Base-by-base conservation (phyloP, 1,284 basidiomycete genomes). In the Cryptococcus depauperatus region DNA sequence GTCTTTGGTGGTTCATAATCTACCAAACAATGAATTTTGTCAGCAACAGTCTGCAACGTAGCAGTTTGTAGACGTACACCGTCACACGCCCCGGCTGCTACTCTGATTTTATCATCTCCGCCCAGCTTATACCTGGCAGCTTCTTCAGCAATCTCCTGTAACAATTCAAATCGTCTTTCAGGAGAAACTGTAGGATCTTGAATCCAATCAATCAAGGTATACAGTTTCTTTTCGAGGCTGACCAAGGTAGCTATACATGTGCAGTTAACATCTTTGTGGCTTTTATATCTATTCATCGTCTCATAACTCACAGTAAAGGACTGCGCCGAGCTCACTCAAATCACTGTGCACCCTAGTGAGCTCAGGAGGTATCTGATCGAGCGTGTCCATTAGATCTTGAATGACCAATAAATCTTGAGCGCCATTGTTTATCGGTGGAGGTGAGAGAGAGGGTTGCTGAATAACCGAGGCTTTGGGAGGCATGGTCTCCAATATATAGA, bases 21-120 rank as follows among this genome's bases (percentile, higher is more conserved):
- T 80, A 30, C 26, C 7, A 18, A 19, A 7, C 33, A 38, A 21
- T 8, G 16, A 19, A 35, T 33, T 13, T 34, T 18, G 16, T 13
- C 29, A 40, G 6, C n/a, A 32, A 19, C 34, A 28, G 33, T n/a
- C n/a, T n/a, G n/a, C n/a, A n/a, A n/a, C n/a, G n/a, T n/a, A n/a
- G n/a, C n/a, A n/a, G n/a, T n/a, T n/a, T n/a, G n/a, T n/a, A 42
- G 8, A 66, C 75, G 57, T 54, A 79, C 77, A 13, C 76, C 86
- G 72, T 99, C 93, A 44, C 90, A 89, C 9, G 92, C 92, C 57
- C 85, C 85, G 56, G 85, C 89, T 9, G 91, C 91, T 48, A 97
- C 91, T 60, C 92, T 81, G 66, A 98, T 97, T 77, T 98, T 98
- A 80, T 99, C 93, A 69, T 98, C 95, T 35, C 87, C 89, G 32